Conservation (phyloP, 116 monocot species). For the Papilionanthe hybrid region DNA sequence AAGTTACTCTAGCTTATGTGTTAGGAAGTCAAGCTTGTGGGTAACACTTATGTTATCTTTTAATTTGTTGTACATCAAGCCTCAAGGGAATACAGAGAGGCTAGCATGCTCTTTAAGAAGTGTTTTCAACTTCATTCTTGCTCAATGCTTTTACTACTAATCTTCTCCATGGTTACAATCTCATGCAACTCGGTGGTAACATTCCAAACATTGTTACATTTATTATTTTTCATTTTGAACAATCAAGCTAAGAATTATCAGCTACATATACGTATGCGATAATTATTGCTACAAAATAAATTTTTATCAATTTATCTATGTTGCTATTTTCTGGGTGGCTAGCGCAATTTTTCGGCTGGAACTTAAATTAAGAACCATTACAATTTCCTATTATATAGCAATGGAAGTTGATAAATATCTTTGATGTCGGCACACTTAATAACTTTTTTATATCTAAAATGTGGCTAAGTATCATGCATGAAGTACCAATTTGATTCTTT, state of each 20-base stretch:
- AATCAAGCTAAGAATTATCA: neutral
- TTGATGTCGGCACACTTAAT: slow-evolving; percentile 53
- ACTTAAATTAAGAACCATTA: slow-evolving; percentile 86
- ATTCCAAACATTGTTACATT: slow-evolving; percentile 41
- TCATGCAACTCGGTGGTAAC: slow-evolving; percentile 41
- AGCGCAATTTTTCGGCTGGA: slow-evolving; percentile 12
- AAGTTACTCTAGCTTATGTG: neutral
- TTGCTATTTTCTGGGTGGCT: no score
- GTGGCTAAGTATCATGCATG: slow-evolving; percentile 35
- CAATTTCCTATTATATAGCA: slow-evolving; percentile 64
- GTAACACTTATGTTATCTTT: neutral
- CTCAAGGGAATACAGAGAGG: neutral
- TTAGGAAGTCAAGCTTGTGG: neutral
- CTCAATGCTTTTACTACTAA: slow-evolving; percentile 36
- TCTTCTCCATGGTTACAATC: slow-evolving; percentile 42
- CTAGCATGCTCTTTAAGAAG: slow-evolving; percentile 55
- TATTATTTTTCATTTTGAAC: slow-evolving; percentile 37
- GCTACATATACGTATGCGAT: no score
- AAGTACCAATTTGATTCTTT: neutral
- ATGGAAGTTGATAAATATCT: slow-evolving; percentile 63
- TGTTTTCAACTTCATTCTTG: slow-evolving; percentile 45
- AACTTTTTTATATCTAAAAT: slow-evolving; percentile 43
- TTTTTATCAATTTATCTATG: slow-evolving; percentile 40
- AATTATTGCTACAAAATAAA: no score
- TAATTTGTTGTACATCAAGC: neutral